These are phyloP conservation scores for Hanseniaspora uvarum DNA, from an alignment of 1,139 yeast genomes.

Conservation along the genomic window DNA sequence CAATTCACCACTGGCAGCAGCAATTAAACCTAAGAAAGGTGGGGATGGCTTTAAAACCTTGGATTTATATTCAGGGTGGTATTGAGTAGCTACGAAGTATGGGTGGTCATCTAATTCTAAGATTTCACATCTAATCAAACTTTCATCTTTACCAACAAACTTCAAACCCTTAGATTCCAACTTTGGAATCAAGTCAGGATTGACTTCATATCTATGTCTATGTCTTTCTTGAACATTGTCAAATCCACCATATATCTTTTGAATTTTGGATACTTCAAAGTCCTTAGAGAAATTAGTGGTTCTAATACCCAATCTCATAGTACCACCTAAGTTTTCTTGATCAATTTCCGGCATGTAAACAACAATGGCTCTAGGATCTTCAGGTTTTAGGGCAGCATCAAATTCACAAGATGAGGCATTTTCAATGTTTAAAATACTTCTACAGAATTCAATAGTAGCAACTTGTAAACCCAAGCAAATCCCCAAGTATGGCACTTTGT, in stretches of 20 bases:
- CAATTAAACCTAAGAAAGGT: conserved; percentile 92
- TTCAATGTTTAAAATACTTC: conserved; percentile 62
- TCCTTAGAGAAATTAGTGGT: conserved; percentile 69
- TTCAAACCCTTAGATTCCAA: conserved; percentile 71
- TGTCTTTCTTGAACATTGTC: conserved; percentile 80
- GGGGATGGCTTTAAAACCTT: conserved; percentile 93
- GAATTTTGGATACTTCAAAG: conserved; percentile 55
- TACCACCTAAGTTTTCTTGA: conserved; percentile 92
- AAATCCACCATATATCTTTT: conserved; percentile 69
- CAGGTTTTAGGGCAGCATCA: conserved; percentile 41
- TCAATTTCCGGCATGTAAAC: conserved; percentile 98
- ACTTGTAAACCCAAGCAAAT: conserved; percentile 96
- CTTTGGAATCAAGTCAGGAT: conserved; percentile 62
- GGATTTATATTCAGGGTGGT: conserved; percentile 95
- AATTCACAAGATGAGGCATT: conserved; percentile 81
- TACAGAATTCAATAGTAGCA: conserved; percentile 88
- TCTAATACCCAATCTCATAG: conserved; percentile 95
- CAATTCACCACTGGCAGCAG: conserved; percentile 77
- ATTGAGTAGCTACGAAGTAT: conserved; percentile 89
- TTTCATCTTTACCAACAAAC: conserved; percentile 89
- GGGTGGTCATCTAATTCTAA: conserved; percentile 73
- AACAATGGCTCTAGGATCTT: conserved; percentile 64
- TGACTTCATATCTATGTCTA: conserved; percentile 96
- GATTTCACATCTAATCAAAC: conserved; percentile 86
- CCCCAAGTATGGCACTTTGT: conserved; percentile 86